Evolutionary conservation across 225 moss, liverwort and hornwort species (phyloP), one percentile per base, ranked within the genome.

Genomic region (Straminergon stramineum): DNA sequence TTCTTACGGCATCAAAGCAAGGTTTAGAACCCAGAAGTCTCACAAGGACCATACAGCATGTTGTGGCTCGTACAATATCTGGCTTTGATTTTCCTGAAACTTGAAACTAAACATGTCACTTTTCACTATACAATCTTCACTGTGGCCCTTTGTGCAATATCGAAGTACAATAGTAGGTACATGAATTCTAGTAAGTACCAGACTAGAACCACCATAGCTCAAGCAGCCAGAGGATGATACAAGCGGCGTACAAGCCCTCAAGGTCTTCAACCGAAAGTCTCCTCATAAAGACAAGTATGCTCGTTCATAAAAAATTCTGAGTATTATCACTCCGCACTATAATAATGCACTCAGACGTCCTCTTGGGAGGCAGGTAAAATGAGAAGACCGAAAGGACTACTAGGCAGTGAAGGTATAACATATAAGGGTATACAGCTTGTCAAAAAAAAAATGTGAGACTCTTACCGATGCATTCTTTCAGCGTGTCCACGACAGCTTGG

Each of bases 391-490:
- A 81, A 39, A 75, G 67, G 75, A 76, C 52, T 81, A 80, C 58
- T 64, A 28, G 43, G 61, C 30, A 30, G 67, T 67, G 11, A 82
- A 78, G 86, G 41, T 77, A 88, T 60, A 87, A 67, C 71, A 81
- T 84, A 31, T 78, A 52, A 65, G 35, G 35, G 17, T 32, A 52
- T 39, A 28, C 48, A 73, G 43, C 79, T 84, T 73, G 51, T 70
- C 88, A 35, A 52, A 75, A 43, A 19, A 80, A 79, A 85, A 64
- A 43, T 77, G 32, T 35, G 27, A 81, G 77, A 80, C 30, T 81
- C 90, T 94, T 92, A 97, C 97, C 96, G n/a, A 96, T 91, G 89
- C 95, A 96, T 91, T 99, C 97, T 91, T 96, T 97, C 89, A 99
- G 87, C 83, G 96, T 95, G 82, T 99, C 98, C 68, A 88, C 88